Percentiles rank a stretch among this genome's conserved stretches.
Conservation (phyloP, 2,329 filamentous ascomycete species). For the Raffaelea arxii region DNA sequence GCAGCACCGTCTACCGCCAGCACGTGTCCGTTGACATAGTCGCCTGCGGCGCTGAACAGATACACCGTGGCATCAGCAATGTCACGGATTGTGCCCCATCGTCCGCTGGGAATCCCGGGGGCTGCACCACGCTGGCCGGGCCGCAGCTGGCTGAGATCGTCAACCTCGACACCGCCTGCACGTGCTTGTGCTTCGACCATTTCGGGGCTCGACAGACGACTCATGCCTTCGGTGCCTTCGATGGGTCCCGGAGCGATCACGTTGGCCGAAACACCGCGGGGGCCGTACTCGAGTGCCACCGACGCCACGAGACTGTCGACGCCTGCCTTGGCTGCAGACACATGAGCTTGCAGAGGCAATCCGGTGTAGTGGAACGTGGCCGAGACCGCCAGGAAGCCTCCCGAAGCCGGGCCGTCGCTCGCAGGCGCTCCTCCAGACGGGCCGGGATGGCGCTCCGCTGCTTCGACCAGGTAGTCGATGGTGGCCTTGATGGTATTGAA, state of each 20-base stretch:
- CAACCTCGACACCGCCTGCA: constrained; percentile 7
- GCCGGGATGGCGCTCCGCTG: constrained; percentile 55
- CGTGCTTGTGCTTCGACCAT: not conserved
- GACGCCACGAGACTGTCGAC: constrained; percentile 76
- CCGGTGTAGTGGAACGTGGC: constrained; percentile 89
- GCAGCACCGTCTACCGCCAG: constrained; percentile 62
- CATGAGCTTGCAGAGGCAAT: constrained; percentile 77
- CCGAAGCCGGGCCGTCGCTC: constrained; percentile 45
- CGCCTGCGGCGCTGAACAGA: constrained; percentile 75
- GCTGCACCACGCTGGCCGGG: constrained; percentile 22
- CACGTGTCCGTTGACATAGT: constrained; percentile 75
- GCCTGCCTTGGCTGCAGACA: constrained; percentile 83
- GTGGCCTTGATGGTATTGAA: constrained; percentile 95
- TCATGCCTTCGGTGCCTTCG: constrained; percentile 71
- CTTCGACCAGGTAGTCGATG: constrained; percentile 68
- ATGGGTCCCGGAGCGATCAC: constrained; percentile 85
- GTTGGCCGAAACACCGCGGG: constrained; percentile 77
- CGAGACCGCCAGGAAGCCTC: constrained; percentile 81
- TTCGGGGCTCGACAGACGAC: constrained; percentile 40
- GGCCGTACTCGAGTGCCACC: constrained; percentile 82
- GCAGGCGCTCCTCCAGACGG: constrained; percentile 19
- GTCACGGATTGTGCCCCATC: constrained; percentile 72
- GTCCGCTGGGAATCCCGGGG: constrained; percentile 57
- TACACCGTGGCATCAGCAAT: constrained; percentile 90
- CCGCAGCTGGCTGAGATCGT: constrained; percentile 2